Conservation (phyloP, 2,329 filamentous ascomycete genomes). For the Catunica adiposa region DNA sequence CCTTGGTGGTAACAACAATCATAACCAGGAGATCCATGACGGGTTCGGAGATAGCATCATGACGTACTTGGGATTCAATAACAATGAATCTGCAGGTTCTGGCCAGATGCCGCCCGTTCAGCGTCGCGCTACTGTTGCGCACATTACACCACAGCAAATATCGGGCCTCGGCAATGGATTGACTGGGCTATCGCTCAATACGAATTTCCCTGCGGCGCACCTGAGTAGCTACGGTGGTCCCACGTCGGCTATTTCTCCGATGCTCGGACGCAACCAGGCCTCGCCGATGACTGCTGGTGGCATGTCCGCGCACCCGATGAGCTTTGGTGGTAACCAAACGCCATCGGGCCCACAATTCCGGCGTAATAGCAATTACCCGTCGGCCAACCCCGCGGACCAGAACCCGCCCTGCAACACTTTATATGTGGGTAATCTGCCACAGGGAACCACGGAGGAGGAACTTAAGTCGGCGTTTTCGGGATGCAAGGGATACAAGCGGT, state of each 20-base stretch:
- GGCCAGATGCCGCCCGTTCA: constrained; percentile 30
- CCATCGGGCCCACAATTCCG: constrained; percentile 7
- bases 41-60: constrained; percentile 3
- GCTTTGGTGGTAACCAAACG: constrained; percentile 3
- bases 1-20: constrained; percentile 46
- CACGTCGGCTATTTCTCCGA: constrained; percentile 16
- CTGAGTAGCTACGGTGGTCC: constrained; percentile 8
- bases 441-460: constrained; percentile 87
- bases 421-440: constrained; percentile 90
- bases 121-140: constrained; percentile 12
- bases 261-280: constrained; percentile 33
- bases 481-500: constrained; percentile 83
- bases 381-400: constrained; percentile 85
- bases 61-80: constrained; percentile 19
- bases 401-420: constrained; percentile 96
- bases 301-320: constrained; percentile 41
- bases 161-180: neutral
- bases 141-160: constrained; percentile 3
- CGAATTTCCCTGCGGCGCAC: constrained; percentile 4
- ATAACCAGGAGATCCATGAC: constrained; percentile 34
- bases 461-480: constrained; percentile 86
- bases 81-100: constrained; percentile 16
- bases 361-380: constrained; percentile 44
- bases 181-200: constrained; percentile 21
- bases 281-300: constrained; percentile 24